Evolutionary conservation across 176 grass and related monocot species (phyloP).

Genomic region (Oryza rufipogon): DNA sequence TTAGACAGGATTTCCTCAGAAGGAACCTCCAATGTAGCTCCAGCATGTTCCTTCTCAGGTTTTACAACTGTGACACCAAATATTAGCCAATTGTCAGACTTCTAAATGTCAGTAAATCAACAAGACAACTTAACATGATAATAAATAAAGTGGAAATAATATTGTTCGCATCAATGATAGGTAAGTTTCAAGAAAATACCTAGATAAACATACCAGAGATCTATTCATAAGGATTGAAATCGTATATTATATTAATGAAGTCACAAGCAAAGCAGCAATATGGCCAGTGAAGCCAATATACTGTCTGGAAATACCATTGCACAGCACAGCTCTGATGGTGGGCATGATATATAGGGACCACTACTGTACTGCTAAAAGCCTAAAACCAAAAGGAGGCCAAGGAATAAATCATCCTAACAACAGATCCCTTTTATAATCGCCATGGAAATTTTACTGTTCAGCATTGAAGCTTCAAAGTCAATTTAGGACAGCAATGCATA

Average conservation of each 20-base stretch:
- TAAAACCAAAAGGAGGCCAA: conserved; percentile 43
- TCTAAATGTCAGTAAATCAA: conserved; percentile 23
- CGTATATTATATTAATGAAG: neutral
- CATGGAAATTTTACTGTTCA: conserved; percentile 14
- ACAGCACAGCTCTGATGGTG: conserved; percentile 20
- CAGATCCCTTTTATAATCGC: neutral
- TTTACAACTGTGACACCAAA: conserved; percentile 72
- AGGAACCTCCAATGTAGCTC: conserved; percentile 78
- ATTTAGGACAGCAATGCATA: neutral
- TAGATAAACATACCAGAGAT: neutral
- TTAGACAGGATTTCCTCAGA: conserved; percentile 67
- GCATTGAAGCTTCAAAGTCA: neutral
- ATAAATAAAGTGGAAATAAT: neutral
- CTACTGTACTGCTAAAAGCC: conserved; percentile 32
- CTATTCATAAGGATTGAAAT: neutral
- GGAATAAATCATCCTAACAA: conserved; percentile 36
- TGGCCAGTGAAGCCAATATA: neutral
- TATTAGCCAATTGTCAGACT: neutral
- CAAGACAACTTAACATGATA: neutral
- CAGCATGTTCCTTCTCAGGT: conserved; percentile 76
- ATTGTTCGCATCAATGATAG: conserved; percentile 3
- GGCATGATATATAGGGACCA: conserved; percentile 40
- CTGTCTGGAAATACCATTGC: conserved; percentile 4
- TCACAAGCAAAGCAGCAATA: conserved; percentile 23
- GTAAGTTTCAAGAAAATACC: neutral